These are phyloP conservation scores for Skeletonema costatum DNA, from an alignment of 108 stramenopile genomes.

Conservation along the genomic window DNA sequence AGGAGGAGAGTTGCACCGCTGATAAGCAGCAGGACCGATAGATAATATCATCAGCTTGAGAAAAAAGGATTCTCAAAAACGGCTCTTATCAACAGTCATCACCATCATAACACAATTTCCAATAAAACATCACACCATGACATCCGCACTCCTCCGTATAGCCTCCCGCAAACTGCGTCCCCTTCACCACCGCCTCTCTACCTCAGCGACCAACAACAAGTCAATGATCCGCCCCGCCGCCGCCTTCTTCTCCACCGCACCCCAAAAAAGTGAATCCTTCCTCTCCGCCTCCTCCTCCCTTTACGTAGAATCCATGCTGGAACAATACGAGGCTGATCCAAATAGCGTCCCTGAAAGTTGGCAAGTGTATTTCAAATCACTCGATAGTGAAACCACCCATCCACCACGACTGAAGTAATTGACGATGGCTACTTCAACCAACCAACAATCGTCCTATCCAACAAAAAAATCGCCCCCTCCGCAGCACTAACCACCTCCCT, in stretches of 20 bases:
- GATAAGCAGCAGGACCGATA: too few relatives aligned
- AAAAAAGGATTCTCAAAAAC: background rate
- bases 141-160: background rate
- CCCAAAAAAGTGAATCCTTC: constrained; percentile 61
- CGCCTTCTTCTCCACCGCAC: constrained; percentile 8
- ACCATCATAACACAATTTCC: background rate
- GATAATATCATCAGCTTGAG: too few relatives aligned
- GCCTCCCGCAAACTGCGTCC: background rate
- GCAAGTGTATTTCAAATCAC: constrained; percentile 39
- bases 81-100: background rate
- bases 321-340: constrained; percentile 70
- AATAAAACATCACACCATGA: background rate
- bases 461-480: background rate
- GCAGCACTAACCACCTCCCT: constrained; percentile 24
- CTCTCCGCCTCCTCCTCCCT: constrained; percentile 70
- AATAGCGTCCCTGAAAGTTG: constrained; percentile 66
- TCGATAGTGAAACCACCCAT: background rate
- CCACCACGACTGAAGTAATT: background rate
- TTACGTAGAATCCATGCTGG: constrained; percentile 90
- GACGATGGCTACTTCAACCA: constrained; percentile 27
- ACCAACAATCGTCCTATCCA: constrained; percentile 36
- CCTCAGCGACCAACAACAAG: background rate
- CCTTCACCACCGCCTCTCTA: background rate
- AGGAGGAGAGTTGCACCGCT: too few relatives aligned
- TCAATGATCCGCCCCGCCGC: background rate